phyloP scores from a whole-genome alignment of 2,329 filamentous ascomycete genomes.

The Claviceps capensis region DNA sequence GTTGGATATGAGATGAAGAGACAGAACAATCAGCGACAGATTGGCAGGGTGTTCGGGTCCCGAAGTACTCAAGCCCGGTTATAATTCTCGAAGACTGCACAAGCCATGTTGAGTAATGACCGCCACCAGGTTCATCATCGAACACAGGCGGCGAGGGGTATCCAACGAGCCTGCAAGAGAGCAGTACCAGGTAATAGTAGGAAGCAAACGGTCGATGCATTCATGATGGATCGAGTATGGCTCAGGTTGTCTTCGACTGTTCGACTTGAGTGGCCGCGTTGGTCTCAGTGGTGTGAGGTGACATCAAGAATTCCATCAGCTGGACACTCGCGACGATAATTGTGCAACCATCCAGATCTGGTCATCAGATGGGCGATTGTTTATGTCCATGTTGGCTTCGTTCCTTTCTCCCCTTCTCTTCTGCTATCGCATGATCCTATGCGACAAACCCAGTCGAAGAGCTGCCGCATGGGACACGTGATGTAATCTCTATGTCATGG shows the following conservation, averaged over 20 bases:
- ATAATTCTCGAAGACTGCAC: not conserved
- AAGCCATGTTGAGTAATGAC: not conserved
- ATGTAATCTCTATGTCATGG: conserved; percentile 6
- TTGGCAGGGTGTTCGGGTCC: not conserved
- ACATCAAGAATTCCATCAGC: conserved; percentile 2
- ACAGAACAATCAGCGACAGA: not conserved
- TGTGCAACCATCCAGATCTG: conserved; percentile 1
- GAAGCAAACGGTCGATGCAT: not conserved
- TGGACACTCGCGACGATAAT: not conserved
- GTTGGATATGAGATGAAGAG: not conserved
- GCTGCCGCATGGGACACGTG: conserved; percentile 6
- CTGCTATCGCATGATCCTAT: conserved; percentile 5
- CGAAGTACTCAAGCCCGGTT: not conserved
- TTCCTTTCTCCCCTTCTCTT: not conserved
- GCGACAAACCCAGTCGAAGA: not conserved
- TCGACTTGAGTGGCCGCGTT: not conserved
- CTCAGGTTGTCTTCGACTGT: not conserved
- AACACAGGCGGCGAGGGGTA: not conserved
- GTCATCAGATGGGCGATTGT: not conserved
- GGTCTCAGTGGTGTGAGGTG: not conserved
- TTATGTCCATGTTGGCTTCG: conserved; percentile 2
- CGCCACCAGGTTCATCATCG: not conserved
- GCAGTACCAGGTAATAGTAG: not conserved
- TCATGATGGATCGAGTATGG: not conserved
- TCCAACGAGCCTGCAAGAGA: not conserved